Conservation (phyloP, 768 basidiomycete genomes). For the Suillus spraguei region DNA sequence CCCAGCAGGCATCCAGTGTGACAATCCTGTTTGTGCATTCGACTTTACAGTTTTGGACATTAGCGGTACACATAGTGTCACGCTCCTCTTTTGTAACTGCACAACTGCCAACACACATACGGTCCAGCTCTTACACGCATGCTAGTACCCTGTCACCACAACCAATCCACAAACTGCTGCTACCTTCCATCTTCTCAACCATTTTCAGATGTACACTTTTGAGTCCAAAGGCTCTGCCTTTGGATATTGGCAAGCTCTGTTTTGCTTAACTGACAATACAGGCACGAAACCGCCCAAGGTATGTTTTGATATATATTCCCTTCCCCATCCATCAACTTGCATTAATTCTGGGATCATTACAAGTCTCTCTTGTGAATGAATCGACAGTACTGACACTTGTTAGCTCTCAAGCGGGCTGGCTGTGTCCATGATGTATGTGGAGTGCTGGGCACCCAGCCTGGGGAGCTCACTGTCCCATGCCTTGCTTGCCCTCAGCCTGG, state of each 20-base stretch:
- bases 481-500: slow-evolving; percentile 14
- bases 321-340: neutral
- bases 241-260: slow-evolving; percentile 30
- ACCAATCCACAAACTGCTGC: slow-evolving; percentile 28
- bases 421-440: neutral
- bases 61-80: slow-evolving; percentile 25
- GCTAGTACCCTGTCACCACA: slow-evolving; percentile 6
- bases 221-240: slow-evolving; percentile 30
- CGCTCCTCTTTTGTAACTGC: slow-evolving; percentile 20
- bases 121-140: slow-evolving; percentile 15
- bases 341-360: neutral
- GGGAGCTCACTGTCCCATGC: slow-evolving; percentile 11
- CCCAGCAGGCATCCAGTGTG: slow-evolving; percentile 18
- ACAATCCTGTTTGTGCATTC: neutral
- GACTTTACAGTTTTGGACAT: neutral
- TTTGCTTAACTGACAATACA: slow-evolving; percentile 31
- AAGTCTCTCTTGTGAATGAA: neutral
- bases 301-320: neutral
- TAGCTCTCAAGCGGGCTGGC: neutral
- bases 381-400: slow-evolving; percentile 4
- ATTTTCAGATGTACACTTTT: slow-evolving; percentile 32
- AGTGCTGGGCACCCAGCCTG: neutral
- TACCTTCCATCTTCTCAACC: slow-evolving; percentile 27
- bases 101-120: slow-evolving; percentile 4
- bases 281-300: slow-evolving; percentile 15